These are phyloP conservation scores for Adansonia madagascariensis DNA, from an alignment of 441 rosid genomes.

Conservation along the genomic window DNA sequence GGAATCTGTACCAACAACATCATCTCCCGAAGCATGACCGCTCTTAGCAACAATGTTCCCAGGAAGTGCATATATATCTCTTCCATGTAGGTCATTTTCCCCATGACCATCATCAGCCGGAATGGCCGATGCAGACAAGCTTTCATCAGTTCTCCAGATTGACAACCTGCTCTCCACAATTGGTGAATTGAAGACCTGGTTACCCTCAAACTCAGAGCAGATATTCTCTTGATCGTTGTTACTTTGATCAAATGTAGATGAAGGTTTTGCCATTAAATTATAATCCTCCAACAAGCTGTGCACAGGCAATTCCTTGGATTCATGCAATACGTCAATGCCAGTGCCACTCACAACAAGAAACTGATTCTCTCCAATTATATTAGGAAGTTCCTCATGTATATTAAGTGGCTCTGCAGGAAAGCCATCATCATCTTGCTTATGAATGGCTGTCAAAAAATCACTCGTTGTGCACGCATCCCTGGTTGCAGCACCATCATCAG, in stretches of 20 bases:
- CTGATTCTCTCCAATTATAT: constrained; percentile 48
- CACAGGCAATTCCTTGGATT: constrained; percentile 34
- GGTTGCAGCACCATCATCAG: constrained; percentile 35
- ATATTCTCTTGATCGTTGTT: constrained; percentile 35
- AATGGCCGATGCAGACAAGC: constrained; percentile 41
- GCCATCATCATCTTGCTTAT: constrained; percentile 36
- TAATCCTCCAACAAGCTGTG: constrained; percentile 23
- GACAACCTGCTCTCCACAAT: constrained; percentile 45
- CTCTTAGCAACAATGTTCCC: constrained; percentile 18
- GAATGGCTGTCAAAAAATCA: constrained; percentile 37
- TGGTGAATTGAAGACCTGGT: constrained; percentile 43
- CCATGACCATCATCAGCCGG: constrained; percentile 35
- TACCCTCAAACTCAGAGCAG: constrained; percentile 44
- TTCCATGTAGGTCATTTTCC: constrained; percentile 37
- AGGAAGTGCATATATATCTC: constrained; percentile 38
- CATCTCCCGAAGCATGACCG: constrained; percentile 44
- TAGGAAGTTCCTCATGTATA: constrained; percentile 42
- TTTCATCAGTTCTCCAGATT: constrained; percentile 51
- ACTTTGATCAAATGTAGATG: constrained; percentile 31
- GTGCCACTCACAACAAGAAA: constrained; percentile 39
- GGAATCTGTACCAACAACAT: constrained; percentile 40
- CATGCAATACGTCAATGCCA: constrained; percentile 42
- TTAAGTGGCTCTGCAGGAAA: constrained; percentile 49
- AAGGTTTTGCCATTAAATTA: constrained; percentile 27
- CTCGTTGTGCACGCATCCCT: constrained; percentile 28